Percentiles rank a stretch among this genome's conserved stretches.
Conservation (phyloP, 257 asterid genomes). For the Solanum tarijense region DNA sequence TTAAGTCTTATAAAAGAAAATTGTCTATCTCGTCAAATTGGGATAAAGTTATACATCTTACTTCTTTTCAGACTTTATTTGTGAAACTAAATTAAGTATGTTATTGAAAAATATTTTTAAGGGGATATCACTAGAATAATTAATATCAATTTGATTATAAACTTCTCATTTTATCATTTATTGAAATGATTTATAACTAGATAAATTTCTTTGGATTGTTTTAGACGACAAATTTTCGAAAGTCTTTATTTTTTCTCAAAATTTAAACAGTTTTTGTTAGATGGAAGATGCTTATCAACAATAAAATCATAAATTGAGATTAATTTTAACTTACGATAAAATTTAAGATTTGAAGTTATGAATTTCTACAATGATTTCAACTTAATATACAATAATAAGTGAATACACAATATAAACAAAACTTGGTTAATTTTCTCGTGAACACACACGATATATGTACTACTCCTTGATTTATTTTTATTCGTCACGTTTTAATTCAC, state of each 20-base stretch:
- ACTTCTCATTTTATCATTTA: too few species aligned
- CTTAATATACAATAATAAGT: neutral
- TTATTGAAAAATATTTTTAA: too few species aligned
- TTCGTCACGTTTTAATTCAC: neutral
- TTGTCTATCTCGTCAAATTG: too few species aligned
- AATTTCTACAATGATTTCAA: neutral
- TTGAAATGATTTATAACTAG: too few species aligned
- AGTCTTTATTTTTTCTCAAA: too few species aligned
- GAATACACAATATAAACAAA: neutral
- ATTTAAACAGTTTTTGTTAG: too few species aligned
- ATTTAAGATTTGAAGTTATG: neutral
- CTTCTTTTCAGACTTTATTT: accelerated
- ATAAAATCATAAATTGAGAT: neutral
- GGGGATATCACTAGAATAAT: neutral
- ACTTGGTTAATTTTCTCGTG: neutral
- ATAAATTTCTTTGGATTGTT: too few species aligned
- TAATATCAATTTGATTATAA: neutral
- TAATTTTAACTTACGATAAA: neutral
- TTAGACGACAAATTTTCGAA: neutral
- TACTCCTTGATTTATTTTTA: neutral
- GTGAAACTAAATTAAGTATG: too few species aligned
- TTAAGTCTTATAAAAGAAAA: neutral
- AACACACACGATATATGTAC: neutral
- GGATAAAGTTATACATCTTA: too few species aligned
- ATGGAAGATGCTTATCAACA: neutral